These are phyloP conservation scores for Lignosus rhinocerotis DNA, from an alignment of 1,284 basidiomycete species.

Conservation along the genomic window DNA sequence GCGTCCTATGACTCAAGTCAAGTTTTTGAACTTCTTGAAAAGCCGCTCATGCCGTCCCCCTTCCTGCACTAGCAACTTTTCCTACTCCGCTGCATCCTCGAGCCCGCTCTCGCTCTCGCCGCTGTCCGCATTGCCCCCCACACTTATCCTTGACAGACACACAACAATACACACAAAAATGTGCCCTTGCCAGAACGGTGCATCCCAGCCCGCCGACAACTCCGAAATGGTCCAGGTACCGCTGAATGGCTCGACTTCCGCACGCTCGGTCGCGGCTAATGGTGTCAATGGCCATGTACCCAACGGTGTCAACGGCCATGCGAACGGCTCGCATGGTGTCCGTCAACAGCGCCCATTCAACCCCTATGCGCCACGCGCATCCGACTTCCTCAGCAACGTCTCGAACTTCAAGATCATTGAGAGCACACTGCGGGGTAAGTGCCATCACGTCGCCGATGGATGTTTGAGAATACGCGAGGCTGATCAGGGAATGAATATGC, in stretches of 20 bases:
- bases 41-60: conserved; percentile 7
- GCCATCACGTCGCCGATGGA: not conserved
- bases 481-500: not conserved
- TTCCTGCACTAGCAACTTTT: conserved; percentile 7
- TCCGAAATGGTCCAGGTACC: conserved; percentile 67
- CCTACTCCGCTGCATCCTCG: conserved; percentile 1
- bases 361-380: conserved; percentile 86
- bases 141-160: not conserved
- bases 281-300: conserved; percentile 25
- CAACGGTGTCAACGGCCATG: conserved; percentile 42
- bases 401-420: conserved; percentile 97
- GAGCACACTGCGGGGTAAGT: conserved; percentile 86
- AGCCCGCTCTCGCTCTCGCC: not conserved
- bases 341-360: conserved; percentile 54
- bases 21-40: conserved; percentile 23
- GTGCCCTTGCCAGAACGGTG: conserved; percentile 67
- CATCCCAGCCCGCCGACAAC: conserved; percentile 45
- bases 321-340: conserved; percentile 32
- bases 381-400: conserved; percentile 90
- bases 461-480: not conserved
- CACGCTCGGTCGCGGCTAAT: conserved; percentile 27
- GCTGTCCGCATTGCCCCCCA: not conserved
- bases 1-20: conserved; percentile 24
- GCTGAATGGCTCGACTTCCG: conserved; percentile 39
- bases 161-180: conserved; percentile 40